Conservation (phyloP, 2,329 filamentous ascomycete species). For the Ceratocystis alfenasii region DNA sequence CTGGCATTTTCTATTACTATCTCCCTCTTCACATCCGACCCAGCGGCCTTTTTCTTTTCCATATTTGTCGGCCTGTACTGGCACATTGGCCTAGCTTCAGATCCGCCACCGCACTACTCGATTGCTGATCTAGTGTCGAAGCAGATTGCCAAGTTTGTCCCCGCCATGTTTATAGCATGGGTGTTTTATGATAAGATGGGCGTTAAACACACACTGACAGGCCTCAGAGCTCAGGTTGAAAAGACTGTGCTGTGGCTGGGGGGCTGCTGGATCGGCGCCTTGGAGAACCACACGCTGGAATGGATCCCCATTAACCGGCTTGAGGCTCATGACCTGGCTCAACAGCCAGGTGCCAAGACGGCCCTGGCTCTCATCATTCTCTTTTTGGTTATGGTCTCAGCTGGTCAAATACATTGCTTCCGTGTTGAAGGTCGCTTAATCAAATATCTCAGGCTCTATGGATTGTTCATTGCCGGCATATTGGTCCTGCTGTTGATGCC, state of each 20-base stretch:
- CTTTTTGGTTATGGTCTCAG: slow-evolving; percentile 53
- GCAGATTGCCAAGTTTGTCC: slow-evolving; percentile 69
- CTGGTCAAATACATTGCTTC: slow-evolving; percentile 73
- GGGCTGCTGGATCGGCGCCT: slow-evolving; percentile 75
- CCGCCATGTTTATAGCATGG: slow-evolving; percentile 75
- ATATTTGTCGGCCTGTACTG: slow-evolving; percentile 74
- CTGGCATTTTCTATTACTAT: slow-evolving; percentile 65
- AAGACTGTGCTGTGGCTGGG: slow-evolving; percentile 87
- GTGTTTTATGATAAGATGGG: slow-evolving; percentile 79
- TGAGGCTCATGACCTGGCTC: slow-evolving; percentile 76
- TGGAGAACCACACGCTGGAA: slow-evolving; percentile 92
- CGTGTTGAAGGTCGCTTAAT: slow-evolving; percentile 72
- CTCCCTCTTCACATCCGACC: slow-evolving; percentile 69
- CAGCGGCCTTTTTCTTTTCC: slow-evolving; percentile 72
- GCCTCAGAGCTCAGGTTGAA: slow-evolving; percentile 71
- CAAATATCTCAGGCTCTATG: slow-evolving; percentile 66
- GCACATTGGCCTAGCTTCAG: slow-evolving; percentile 80
- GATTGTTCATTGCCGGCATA: slow-evolving; percentile 53
- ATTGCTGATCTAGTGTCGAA: slow-evolving; percentile 64
- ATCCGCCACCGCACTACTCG: slow-evolving; percentile 59
- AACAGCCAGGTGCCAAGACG: slow-evolving; percentile 77
- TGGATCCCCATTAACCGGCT: slow-evolving; percentile 87
- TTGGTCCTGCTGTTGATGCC: slow-evolving; percentile 61
- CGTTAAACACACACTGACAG: slow-evolving; percentile 56
- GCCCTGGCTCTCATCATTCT: slow-evolving; percentile 70